These are phyloP conservation scores for Liriodendron chinense DNA, from an alignment of 164 flowering plant species.

Conservation along the genomic window DNA sequence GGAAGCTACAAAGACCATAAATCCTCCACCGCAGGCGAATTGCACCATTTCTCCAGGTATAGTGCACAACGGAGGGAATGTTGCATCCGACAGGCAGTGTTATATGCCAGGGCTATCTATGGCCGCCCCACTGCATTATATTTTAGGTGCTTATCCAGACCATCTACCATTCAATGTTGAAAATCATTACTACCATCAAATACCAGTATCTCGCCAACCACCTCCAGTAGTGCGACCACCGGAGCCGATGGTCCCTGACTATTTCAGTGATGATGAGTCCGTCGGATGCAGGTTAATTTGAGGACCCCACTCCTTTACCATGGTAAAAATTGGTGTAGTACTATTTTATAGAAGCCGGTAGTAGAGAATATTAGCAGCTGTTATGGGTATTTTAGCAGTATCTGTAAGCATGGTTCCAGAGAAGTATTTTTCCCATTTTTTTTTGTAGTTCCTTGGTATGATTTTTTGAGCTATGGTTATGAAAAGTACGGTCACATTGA, in stretches of 20 bases:
- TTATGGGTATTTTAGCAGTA: not conserved
- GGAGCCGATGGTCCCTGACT: conserved; percentile 30
- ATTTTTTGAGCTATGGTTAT: not conserved
- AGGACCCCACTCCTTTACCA: not conserved
- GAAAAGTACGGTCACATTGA: not conserved
- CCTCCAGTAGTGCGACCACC: conserved; percentile 12
- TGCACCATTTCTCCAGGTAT: conserved; percentile 15
- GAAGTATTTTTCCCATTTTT: not conserved
- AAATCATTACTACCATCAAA: conserved; percentile 8
- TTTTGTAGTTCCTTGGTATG: not conserved
- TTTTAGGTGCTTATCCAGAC: conserved; percentile 18
- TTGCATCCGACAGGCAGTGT: conserved; percentile 4
- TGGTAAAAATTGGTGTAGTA: too few species aligned
- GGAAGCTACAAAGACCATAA: conserved; percentile 4
- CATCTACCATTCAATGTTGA: conserved; percentile 16
- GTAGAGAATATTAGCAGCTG: not conserved
- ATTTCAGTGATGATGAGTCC: conserved; percentile 51
- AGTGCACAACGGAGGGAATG: conserved; percentile 12
- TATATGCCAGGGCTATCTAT: conserved; percentile 23
- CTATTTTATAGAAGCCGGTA: not conserved
- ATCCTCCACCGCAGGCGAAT: conserved; percentile 3
- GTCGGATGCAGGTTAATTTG: conserved; percentile 50
- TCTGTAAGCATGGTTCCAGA: not conserved
- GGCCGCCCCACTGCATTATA: conserved; percentile 22
- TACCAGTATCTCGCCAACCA: not conserved